Percentiles rank a stretch among this genome's conserved stretches.
phyloP scores from a whole-genome alignment of 257 asterid species.

The Agastache rugosa region DNA sequence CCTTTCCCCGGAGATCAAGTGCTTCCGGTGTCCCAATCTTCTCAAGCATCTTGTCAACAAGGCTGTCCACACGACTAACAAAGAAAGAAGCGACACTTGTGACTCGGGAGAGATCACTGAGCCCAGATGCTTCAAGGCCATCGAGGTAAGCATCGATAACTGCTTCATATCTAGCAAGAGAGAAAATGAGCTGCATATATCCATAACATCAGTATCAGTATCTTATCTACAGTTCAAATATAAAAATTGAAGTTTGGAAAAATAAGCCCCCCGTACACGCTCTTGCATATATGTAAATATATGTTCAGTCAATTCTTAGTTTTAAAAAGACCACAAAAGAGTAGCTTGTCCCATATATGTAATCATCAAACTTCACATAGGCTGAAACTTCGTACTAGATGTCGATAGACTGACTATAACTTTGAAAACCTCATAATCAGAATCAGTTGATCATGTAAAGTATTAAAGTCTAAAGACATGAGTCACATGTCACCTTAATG shows the following conservation, averaged over 20 bases:
- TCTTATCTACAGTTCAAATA: conserved; percentile 22
- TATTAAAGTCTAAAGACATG: not conserved
- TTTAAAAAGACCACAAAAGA: conserved; percentile 5
- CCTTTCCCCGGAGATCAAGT: conserved; percentile 97
- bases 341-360: not conserved
- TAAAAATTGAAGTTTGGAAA: not conserved
- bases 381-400: not conserved
- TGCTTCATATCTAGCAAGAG: conserved; percentile 93
- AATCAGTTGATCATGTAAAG: not conserved
- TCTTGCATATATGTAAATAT: not conserved
- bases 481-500: conserved; percentile 10
- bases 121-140: conserved; percentile 99
- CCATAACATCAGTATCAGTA: conserved; percentile 34
- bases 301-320: not conserved
- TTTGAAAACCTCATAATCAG: conserved; percentile 3
- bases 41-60: conserved; percentile 97
- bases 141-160: conserved; percentile 98
- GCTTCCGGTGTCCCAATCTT: conserved; percentile 94
- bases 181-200: conserved; percentile 85
- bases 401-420: not conserved
- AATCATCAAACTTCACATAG: conserved; percentile 1
- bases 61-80: conserved; percentile 95
- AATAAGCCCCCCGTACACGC: not conserved
- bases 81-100: conserved; percentile 98
- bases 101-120: conserved; percentile 85